Percentiles rank a stretch among this genome's conserved stretches.
Conservation (phyloP, 2,329 filamentous ascomycete genomes). For the Aschersonia sp. region DNA sequence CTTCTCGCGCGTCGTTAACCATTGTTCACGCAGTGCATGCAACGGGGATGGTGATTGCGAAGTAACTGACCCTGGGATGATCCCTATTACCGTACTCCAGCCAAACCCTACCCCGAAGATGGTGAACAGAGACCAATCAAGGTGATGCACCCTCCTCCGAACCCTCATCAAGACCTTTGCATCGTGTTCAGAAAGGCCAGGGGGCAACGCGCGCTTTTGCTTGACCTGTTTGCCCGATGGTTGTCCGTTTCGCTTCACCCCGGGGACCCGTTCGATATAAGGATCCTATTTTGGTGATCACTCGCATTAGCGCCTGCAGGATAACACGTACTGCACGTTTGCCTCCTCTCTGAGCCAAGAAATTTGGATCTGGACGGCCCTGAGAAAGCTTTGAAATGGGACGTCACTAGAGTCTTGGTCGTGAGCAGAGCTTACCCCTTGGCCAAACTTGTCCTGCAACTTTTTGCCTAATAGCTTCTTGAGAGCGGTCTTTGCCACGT, state of each 20-base stretch:
- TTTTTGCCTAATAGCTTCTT: slow-evolving; percentile 44
- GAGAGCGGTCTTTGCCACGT: slow-evolving; percentile 37
- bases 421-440: slow-evolving; percentile 29
- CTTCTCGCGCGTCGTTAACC: slow-evolving; percentile 21
- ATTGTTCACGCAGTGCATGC: not conserved
- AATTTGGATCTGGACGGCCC: too few species aligned
- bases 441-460: slow-evolving; percentile 41
- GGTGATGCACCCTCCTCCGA: slow-evolving; percentile 68
- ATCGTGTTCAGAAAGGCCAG: slow-evolving; percentile 72
- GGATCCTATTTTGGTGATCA: slow-evolving; percentile 49
- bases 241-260: slow-evolving; percentile 51
- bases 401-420: not conserved
- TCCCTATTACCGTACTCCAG: slow-evolving; percentile 73
- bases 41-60: not conserved
- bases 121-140: slow-evolving; percentile 76
- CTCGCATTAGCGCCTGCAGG: too few species aligned
- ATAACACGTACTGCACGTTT: too few species aligned
- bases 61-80: slow-evolving; percentile 60
- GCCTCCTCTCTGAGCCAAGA: too few species aligned
- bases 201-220: slow-evolving; percentile 69
- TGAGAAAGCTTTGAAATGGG: not conserved
- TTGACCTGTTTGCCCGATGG: slow-evolving; percentile 63
- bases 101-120: slow-evolving; percentile 73
- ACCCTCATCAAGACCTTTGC: slow-evolving; percentile 70
- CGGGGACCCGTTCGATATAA: slow-evolving; percentile 71